Evolutionary conservation across 2,329 filamentous ascomycete genomes (phyloP), one percentile per base, ranked within the genome.

Genomic region (Fusarium citri): DNA sequence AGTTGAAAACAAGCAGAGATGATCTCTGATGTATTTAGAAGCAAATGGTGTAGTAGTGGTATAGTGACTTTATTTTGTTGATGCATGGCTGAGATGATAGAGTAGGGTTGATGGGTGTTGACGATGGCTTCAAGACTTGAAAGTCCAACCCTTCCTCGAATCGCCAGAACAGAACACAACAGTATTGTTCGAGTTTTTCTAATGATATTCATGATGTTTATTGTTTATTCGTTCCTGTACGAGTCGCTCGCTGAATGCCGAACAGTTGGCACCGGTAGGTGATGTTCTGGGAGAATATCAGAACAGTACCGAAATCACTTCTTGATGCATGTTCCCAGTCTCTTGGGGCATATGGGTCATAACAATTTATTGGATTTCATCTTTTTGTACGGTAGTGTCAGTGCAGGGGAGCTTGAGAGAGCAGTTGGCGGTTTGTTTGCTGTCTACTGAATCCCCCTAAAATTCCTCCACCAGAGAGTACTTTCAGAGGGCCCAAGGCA

Each of bases 401-500:
- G 23, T 41, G 23, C 20, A 26, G 26, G 9, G 6, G 31, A 37
- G 20, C 49, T 41, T 3, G 9, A 18, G 22, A 14, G 6, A 11
- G 49, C 18, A n/a, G 23, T 26, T 41, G 16, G 23, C 26, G 16
- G 14, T 20, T 26, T 59, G 60, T 58, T 65, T 65, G 62, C 60
- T 64, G 15, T 26, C n/a, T 20, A 12, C 22, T 11, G 26, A 51
- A n/a, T 28, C 8, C 22, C 51, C 41, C 60, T 47, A 34, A 30
- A 51, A 49, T 30, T 30, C 46, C 43, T 23, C 37, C 53, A 42
- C 53, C 59, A 23, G 5, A 47, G n/a, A 37, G 34, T n/a, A 37
- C 34, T 37, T 58, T 41, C 41, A 59, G 59, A 47, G 45, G 59
- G 42, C n/a, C n/a, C 22, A n/a, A 37, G 37, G 40, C 48, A 26